phyloP scores from a whole-genome alignment of 2,329 filamentous ascomycete species.

The Alternaria longipes region DNA sequence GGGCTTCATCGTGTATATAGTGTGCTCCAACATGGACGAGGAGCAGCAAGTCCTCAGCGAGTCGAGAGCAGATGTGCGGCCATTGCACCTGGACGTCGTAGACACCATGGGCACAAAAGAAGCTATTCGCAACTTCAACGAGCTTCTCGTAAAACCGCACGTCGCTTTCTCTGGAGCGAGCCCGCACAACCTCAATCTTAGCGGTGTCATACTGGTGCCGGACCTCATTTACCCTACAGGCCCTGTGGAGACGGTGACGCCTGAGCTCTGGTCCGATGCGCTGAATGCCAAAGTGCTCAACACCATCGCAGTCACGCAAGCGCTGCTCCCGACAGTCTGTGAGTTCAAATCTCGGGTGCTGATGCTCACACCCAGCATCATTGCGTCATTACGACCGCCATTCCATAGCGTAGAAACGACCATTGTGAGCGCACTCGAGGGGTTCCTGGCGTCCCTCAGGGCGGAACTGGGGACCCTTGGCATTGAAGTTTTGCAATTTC shows the following conservation, averaged over 20 bases:
- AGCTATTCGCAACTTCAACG: constrained; percentile 75
- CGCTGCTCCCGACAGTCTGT: constrained; percentile 71
- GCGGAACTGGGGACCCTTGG: constrained; percentile 79
- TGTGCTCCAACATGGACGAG: constrained; percentile 85
- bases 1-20: constrained; percentile 92
- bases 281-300: constrained; percentile 92
- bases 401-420: constrained; percentile 88
- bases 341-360: constrained; percentile 72
- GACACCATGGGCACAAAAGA: constrained; percentile 75
- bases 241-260: constrained; percentile 84
- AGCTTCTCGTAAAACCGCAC: constrained; percentile 77
- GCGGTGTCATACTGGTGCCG: constrained; percentile 84
- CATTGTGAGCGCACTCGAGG: constrained; percentile 84
- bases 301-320: constrained; percentile 86
- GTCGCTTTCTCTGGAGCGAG: constrained; percentile 78
- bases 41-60: constrained; percentile 80
- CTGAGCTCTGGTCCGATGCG: constrained; percentile 85
- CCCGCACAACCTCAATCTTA: constrained; percentile 77
- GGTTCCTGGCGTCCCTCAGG: constrained; percentile 82
- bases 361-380: constrained; percentile 80
- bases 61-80: constrained; percentile 80
- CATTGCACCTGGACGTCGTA: constrained; percentile 82
- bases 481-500: constrained; percentile 85
- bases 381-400: constrained; percentile 79
- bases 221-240: constrained; percentile 80